Percentiles rank a stretch among this genome's conserved stretches.
Conservation (phyloP, 2,329 filamentous ascomycete species). For the Cryoendolithus antarcticus region DNA sequence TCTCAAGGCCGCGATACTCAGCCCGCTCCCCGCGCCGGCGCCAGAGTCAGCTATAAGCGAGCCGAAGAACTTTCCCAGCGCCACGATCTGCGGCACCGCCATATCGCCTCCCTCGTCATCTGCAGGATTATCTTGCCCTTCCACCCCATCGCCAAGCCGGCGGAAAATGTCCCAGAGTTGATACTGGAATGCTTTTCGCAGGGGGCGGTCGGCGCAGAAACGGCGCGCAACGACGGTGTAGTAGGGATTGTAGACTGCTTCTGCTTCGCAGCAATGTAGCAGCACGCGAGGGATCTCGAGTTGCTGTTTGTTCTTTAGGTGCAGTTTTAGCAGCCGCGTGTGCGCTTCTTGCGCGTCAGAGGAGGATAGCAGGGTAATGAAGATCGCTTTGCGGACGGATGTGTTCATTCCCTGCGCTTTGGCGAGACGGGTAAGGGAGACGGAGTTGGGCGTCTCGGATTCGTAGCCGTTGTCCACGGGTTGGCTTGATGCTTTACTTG, state of each 20-base stretch:
- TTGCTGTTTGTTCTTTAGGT: conserved; percentile 74
- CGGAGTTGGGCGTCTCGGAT: conserved; percentile 14
- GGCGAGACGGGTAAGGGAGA: conserved; percentile 63
- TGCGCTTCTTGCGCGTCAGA: conserved; percentile 76
- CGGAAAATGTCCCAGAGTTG: conserved; percentile 78
- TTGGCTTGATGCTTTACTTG: conserved; percentile 7
- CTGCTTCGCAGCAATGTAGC: conserved; percentile 73
- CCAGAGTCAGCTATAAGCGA: conserved; percentile 42
- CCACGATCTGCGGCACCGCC: conserved; percentile 47
- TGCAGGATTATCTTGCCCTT: conserved; percentile 49
- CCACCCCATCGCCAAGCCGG: conserved; percentile 48
- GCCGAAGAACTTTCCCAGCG: conserved; percentile 55
- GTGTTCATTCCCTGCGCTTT: conserved; percentile 77
- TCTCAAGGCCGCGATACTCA: conserved; percentile 46
- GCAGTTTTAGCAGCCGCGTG: conserved; percentile 64
- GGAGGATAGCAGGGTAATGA: conserved; percentile 78
- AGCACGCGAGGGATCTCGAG: conserved; percentile 79
- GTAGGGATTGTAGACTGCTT: conserved; percentile 80
- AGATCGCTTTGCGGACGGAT: conserved; percentile 77
- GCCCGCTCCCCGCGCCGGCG: conserved; percentile 24
- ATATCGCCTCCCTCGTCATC: conserved; percentile 32
- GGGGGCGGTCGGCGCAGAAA: conserved; percentile 58
- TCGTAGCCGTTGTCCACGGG: conserved; percentile 18
- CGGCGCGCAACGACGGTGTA: conserved; percentile 75
- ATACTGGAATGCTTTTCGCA: conserved; percentile 78